Conservation (phyloP, 768 basidiomycete species). For the Phallus indusiatus region DNA sequence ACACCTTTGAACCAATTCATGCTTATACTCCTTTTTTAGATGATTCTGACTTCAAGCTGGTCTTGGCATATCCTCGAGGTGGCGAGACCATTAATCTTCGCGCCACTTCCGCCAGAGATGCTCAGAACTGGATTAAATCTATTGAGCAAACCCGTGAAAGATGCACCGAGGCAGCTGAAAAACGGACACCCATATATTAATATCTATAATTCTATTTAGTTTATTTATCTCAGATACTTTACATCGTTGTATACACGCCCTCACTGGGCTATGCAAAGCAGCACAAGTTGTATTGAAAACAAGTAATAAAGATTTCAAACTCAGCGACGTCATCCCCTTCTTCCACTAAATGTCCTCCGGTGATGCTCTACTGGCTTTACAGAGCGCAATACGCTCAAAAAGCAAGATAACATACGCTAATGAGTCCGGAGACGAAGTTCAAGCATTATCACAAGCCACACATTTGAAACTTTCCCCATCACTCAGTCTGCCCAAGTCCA, state of each 20-base stretch:
- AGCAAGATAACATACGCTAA: constrained; percentile 39
- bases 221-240: too few species aligned
- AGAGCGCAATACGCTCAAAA: constrained; percentile 52
- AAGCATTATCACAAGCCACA: constrained; percentile 47
- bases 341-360: constrained; percentile 1
- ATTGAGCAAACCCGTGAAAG: constrained; percentile 34
- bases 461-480: constrained; percentile 51
- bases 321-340: neutral
- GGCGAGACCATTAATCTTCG: constrained; percentile 59
- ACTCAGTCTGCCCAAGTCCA: constrained; percentile 56
- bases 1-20: neutral
- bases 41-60: constrained; percentile 57
- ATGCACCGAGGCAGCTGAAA: constrained; percentile 35
- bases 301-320: neutral
- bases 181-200: constrained; percentile 21
- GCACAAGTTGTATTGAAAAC: too few species aligned
- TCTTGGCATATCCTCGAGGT: constrained; percentile 60
- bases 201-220: too few species aligned
- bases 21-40: constrained; percentile 31
- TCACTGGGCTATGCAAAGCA: too few species aligned
- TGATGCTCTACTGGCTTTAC: constrained; percentile 51
- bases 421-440: constrained; percentile 28
- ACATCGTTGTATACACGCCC: too few species aligned
- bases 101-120: constrained; percentile 48
- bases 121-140: constrained; percentile 41